A percentile compares a stretch with the other conserved stretches of the same genome.
Evolutionary conservation across 1,139 yeast species (phyloP).

Genomic region (Suhomyces taliae): DNA sequence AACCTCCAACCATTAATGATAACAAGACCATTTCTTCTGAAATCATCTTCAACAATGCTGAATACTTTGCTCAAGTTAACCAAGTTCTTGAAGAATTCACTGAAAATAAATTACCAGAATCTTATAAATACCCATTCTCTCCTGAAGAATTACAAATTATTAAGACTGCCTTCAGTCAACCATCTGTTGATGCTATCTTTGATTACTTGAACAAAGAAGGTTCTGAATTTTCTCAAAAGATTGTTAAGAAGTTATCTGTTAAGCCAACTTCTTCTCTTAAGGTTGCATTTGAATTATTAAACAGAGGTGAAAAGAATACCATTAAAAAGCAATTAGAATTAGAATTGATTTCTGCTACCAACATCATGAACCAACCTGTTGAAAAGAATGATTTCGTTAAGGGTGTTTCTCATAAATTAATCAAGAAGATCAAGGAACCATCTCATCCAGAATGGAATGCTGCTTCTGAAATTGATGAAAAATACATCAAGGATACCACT

Average conservation of each 20-base stretch:
- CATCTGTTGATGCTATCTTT: slow-evolving; percentile 62
- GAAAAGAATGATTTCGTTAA: slow-evolving; percentile 66
- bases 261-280: slow-evolving; percentile 81
- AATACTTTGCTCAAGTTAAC: slow-evolving; percentile 62
- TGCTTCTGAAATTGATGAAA: slow-evolving; percentile 21
- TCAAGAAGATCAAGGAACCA: slow-evolving; percentile 59
- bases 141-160: slow-evolving; percentile 60
- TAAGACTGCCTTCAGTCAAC: slow-evolving; percentile 63
- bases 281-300: slow-evolving; percentile 68
- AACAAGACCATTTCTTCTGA: slow-evolving; percentile 23
- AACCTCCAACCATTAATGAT: slow-evolving; percentile 41
- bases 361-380: slow-evolving; percentile 59
- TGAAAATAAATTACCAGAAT: slow-evolving; percentile 62
- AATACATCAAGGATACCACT: slow-evolving; percentile 23
- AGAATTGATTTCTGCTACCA: slow-evolving; percentile 77
- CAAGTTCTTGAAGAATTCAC: slow-evolving; percentile 76
- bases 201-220: slow-evolving; percentile 55
- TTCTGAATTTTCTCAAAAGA: slow-evolving; percentile 64
- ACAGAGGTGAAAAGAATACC: slow-evolving; percentile 58
- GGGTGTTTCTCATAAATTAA: slow-evolving; percentile 74
- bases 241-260: slow-evolving; percentile 53
- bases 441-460: slow-evolving; percentile 51
- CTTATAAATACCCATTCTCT: slow-evolving; percentile 59
- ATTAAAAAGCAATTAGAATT: slow-evolving; percentile 67
- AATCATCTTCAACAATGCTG: slow-evolving; percentile 29